These are phyloP conservation scores for Oleoguttula mirabilis DNA, from an alignment of 495 filamentous ascomycete species.

Conservation along the genomic window DNA sequence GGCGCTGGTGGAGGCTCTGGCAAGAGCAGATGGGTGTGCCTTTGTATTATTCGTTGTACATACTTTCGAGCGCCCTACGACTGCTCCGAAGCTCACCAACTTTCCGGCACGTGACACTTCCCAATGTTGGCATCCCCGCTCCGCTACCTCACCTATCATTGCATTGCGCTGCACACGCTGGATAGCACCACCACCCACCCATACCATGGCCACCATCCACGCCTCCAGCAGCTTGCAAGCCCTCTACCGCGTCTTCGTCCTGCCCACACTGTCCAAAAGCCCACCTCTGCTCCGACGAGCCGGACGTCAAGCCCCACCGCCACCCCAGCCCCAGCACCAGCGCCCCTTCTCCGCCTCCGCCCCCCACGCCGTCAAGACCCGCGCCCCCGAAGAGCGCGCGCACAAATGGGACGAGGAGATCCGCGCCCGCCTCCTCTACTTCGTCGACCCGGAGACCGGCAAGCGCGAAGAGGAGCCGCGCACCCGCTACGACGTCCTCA, in stretches of 20 bases:
- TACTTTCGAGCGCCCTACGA: background rate
- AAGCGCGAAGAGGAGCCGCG: slow-evolving; percentile 11
- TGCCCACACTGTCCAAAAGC: slow-evolving; percentile 10
- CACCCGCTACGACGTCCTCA: slow-evolving; percentile 43
- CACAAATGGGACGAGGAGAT: slow-evolving; percentile 24
- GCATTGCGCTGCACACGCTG: background rate
- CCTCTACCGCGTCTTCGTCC: slow-evolving; percentile 28
- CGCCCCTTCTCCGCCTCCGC: slow-evolving; percentile 7
- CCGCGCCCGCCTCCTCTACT: slow-evolving; percentile 4
- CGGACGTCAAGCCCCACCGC: background rate
- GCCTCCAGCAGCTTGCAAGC: slow-evolving; percentile 11
- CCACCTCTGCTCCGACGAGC: background rate
- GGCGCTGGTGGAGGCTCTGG: background rate
- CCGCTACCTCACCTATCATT: background rate
- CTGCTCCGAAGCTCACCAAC: background rate
- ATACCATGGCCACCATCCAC: background rate
- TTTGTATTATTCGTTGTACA: background rate
- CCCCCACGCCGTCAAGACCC: background rate
- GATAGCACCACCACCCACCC: too few relatives aligned
- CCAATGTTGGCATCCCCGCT: background rate
- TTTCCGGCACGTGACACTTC: background rate
- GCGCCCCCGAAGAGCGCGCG: slow-evolving; percentile 2
- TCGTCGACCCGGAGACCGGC: slow-evolving; percentile 22
- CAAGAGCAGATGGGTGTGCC: background rate
- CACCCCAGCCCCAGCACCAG: slow-evolving; percentile 7